Evolutionary conservation across 495 filamentous ascomycete genomes (phyloP).

Genomic region (Aspergillus bridgeri): DNA sequence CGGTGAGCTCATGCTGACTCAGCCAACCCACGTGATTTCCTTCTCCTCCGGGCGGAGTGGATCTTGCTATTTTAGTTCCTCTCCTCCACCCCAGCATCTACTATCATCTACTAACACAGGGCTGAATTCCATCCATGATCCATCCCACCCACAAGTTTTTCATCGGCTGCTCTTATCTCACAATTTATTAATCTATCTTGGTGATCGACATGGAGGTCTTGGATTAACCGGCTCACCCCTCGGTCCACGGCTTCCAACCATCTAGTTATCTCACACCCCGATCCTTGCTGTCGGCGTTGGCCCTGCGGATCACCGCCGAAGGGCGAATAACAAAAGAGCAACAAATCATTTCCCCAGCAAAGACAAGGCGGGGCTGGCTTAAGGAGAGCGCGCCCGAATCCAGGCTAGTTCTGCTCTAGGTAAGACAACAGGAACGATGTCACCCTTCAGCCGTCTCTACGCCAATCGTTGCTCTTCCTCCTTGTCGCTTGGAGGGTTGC

Average conservation of each 20-base stretch:
- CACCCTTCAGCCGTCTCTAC: constrained; percentile 9
- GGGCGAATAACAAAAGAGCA: background rate
- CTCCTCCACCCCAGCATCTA: no score
- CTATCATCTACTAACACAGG: no score
- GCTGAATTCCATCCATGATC: background rate
- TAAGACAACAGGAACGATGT: constrained; percentile 4
- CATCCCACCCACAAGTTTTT: background rate
- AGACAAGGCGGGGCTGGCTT: constrained; percentile 5
- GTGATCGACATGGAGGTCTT: background rate
- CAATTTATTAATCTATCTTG: background rate
- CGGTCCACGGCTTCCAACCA: background rate
- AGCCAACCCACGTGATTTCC: background rate
- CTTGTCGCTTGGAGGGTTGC: constrained; percentile 9
- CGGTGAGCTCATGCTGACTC: background rate
- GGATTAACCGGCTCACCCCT: background rate
- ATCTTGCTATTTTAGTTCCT: no score
- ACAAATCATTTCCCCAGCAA: background rate
- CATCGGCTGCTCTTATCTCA: background rate
- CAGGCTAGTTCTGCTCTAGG: constrained; percentile 3
- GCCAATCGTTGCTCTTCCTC: constrained; percentile 5
- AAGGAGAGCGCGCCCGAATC: constrained; percentile 8
- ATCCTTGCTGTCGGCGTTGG: background rate
- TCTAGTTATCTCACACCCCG: no score
- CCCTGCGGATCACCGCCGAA: background rate
- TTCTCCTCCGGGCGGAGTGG: no score